Evolutionary conservation across 495 filamentous ascomycete genomes (phyloP).

Genomic region (Penicillium antarcticum): DNA sequence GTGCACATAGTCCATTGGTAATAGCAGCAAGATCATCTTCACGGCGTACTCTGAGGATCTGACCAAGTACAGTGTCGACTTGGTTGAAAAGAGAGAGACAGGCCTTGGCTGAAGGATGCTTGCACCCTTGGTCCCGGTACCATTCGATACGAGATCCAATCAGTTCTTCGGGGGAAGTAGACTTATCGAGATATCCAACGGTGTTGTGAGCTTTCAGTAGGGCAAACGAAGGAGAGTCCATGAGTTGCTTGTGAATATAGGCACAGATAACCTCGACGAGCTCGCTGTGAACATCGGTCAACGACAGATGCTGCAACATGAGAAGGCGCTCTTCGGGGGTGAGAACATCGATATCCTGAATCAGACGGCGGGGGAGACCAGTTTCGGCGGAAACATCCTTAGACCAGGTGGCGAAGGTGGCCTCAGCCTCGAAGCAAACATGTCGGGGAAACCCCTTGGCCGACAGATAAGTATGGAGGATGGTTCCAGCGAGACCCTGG

Average conservation of each 20-base stretch:
- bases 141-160: constrained; percentile 48
- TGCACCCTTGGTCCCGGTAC: constrained; percentile 46
- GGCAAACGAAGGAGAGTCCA: constrained; percentile 46
- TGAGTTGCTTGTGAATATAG: constrained; percentile 45
- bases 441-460: constrained; percentile 45
- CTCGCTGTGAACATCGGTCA: constrained; percentile 31
- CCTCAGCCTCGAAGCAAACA: constrained; percentile 51
- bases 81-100: constrained; percentile 46
- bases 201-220: constrained; percentile 51
- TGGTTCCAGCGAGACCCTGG: constrained; percentile 44
- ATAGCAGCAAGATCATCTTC: constrained; percentile 41
- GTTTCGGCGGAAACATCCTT: constrained; percentile 29
- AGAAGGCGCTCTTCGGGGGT: constrained; percentile 51
- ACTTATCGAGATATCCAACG: constrained; percentile 46
- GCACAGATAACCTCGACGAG: constrained; percentile 32
- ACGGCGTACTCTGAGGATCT: constrained; percentile 38
- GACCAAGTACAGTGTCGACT: constrained; percentile 36
- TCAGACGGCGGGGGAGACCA: constrained; percentile 42
- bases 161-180: constrained; percentile 37
- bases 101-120: constrained; percentile 33
- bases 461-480: constrained; percentile 57
- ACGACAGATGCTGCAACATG: constrained; percentile 47
- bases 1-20: constrained; percentile 29
- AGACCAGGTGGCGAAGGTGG: constrained; percentile 38
- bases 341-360: constrained; percentile 52